Conservation (phyloP, 2,329 filamentous ascomycete genomes). For the Arthrobotrys sinensis region DNA sequence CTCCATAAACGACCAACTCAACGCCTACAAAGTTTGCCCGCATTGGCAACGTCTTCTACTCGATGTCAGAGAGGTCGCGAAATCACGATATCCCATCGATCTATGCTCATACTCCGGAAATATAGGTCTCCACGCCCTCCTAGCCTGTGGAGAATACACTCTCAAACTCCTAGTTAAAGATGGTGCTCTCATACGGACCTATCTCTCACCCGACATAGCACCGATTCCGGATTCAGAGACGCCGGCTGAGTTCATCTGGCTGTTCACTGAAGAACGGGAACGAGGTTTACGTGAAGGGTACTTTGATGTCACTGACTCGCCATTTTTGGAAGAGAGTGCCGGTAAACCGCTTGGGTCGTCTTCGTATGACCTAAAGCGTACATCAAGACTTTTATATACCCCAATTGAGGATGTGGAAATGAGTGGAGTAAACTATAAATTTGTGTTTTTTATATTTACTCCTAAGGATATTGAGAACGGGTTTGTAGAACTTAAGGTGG, state of each 20-base stretch:
- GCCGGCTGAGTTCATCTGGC: background rate
- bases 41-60: background rate
- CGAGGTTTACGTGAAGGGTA: background rate
- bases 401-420: background rate
- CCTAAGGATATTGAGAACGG: background rate
- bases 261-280: background rate
- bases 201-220: background rate
- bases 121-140: background rate
- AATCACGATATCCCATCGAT: background rate
- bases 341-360: background rate
- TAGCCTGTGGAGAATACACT: background rate
- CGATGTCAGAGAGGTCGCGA: background rate
- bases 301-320: constrained; percentile 1
- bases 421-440: background rate
- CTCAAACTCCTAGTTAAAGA: constrained; percentile 9
- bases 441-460: background rate
- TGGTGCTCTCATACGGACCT: background rate
- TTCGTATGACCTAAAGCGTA: background rate
- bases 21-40: background rate
- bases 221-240: background rate
- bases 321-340: background rate
- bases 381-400: background rate
- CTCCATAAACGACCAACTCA: background rate
- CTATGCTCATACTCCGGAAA: background rate
- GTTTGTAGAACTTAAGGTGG: background rate